Base-by-base conservation (phyloP, 495 filamentous ascomycete genomes). In the Neurospora sp. region DNA sequence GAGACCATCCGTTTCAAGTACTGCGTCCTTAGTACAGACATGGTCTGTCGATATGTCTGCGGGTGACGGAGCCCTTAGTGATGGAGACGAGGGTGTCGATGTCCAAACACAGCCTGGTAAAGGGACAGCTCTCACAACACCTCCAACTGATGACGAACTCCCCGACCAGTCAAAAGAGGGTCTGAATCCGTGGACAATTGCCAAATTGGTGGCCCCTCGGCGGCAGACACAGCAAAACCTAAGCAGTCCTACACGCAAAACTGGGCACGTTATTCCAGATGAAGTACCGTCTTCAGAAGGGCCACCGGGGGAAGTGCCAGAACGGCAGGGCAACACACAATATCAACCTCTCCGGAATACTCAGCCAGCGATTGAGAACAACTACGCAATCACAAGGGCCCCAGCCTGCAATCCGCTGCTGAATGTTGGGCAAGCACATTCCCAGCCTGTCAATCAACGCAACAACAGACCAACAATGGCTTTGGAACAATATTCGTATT, bases 151-250 rank as follows among this genome's bases (percentile, higher is more conserved):
- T 42, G 39, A 39, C 5, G 35, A 23, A 18, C 27, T 4, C 5
- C 38, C 4, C 14, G 23, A 27, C 7, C 6, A 59, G n/a, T 54
- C 74, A n/a, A 54, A 72, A 39, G 74, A 77, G 44, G 76, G 74
- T 8, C 20, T 80, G 9, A 81, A 80, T 38, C 78, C 78, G 18
- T 81, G 78, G 77, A 74, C 76, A 1, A 76, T 79, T 48, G 79
- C 77, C 12, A 66, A 46, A 37, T 39, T 69, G 48, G 39, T 20
- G 18, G 72, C 48, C 14, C 72, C n/a, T 27, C 72, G 38, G 23
- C 37, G 70, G 20, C 70, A 27, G 18, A 31, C 39, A 42, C 54
- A 66, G 23, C 54, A 35, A 66, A 37, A 18, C 54, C 27, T 35
- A 66, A 37, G 31, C 27, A 35, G 12, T 37, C 27, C 54, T 37